Conservation (phyloP, 352 stramenopile genomes). For the Phytophthora gonapodyides region DNA sequence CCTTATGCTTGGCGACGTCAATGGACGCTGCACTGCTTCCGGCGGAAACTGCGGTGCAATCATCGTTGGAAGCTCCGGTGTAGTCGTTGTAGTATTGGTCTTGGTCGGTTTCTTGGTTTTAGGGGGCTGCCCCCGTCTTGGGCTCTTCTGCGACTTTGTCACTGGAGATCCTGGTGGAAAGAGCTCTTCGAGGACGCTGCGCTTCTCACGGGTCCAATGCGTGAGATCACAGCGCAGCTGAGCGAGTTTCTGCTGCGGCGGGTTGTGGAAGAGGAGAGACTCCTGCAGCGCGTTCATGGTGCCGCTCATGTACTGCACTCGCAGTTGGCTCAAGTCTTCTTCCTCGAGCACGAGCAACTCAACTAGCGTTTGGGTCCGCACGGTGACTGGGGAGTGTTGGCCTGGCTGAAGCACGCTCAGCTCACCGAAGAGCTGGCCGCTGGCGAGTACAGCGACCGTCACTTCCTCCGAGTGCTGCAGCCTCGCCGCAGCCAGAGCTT, state of each 20-base stretch:
- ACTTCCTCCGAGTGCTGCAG: slow-evolving; percentile 47
- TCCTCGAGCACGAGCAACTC: slow-evolving; percentile 66
- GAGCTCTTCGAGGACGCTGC: slow-evolving; percentile 53
- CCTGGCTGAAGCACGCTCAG: slow-evolving; percentile 71
- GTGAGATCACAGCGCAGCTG: slow-evolving; percentile 59
- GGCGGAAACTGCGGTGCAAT: background rate
- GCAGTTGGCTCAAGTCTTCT: slow-evolving; percentile 53
- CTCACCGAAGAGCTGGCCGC: slow-evolving; percentile 73
- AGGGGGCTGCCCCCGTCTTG: background rate
- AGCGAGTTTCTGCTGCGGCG: slow-evolving; percentile 72
- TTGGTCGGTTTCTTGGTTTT: slow-evolving; percentile 16
- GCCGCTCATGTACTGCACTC: slow-evolving; percentile 72
- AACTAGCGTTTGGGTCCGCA: slow-evolving; percentile 66
- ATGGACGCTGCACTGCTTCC: slow-evolving; percentile 1
- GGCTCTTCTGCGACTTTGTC: slow-evolving; percentile 15
- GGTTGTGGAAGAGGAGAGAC: slow-evolving; percentile 81
- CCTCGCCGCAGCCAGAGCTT: slow-evolving; percentile 24
- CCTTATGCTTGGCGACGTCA: slow-evolving; percentile 16
- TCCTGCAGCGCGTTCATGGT: slow-evolving; percentile 81
- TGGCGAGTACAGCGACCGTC: slow-evolving; percentile 62
- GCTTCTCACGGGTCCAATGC: slow-evolving; percentile 58
- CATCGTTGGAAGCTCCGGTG: background rate
- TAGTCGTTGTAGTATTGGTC: background rate
- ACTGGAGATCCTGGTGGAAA: slow-evolving; percentile 31
- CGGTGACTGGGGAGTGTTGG: slow-evolving; percentile 63